These are phyloP conservation scores for Fulvia fulva DNA, from an alignment of 2,329 filamentous ascomycete genomes.

Conservation along the genomic window DNA sequence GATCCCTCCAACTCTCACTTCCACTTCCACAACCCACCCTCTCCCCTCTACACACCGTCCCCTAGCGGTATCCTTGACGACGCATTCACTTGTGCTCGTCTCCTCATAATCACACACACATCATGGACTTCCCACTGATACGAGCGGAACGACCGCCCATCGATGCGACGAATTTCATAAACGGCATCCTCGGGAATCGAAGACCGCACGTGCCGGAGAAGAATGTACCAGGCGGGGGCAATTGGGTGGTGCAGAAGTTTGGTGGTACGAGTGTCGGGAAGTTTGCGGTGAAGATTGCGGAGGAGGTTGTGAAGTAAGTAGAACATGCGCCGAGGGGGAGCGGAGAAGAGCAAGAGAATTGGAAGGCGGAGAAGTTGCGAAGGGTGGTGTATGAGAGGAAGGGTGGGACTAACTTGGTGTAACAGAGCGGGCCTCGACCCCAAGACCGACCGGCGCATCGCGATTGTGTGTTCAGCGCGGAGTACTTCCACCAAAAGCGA, in stretches of 20 bases:
- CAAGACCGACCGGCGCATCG: conserved; percentile 64
- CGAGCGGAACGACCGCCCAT: conserved; percentile 17
- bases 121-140: conserved; percentile 25
- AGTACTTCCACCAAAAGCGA: conserved; percentile 92
- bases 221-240: conserved; percentile 46
- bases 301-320: conserved; percentile 58
- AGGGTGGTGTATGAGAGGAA: no score
- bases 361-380: no score
- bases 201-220: conserved; percentile 44
- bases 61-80: background rate
- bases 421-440: conserved; percentile 45
- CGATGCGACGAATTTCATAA: conserved; percentile 25
- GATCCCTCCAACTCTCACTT: no score
- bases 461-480: conserved; percentile 91
- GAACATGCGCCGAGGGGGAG: background rate
- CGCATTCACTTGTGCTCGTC: conserved; percentile 5
- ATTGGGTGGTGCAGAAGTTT: conserved; percentile 91
- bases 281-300: conserved; percentile 62
- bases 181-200: conserved; percentile 25
- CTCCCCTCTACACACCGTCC: background rate
- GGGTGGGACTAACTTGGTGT: conserved; percentile 20
- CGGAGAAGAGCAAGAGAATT: background rate
- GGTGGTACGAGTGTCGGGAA: conserved; percentile 95
- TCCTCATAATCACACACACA: conserved; percentile 8
- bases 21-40: background rate